Evolutionary conservation across 495 filamentous ascomycete species (phyloP).

Genomic region (Aspergillus campestris): DNA sequence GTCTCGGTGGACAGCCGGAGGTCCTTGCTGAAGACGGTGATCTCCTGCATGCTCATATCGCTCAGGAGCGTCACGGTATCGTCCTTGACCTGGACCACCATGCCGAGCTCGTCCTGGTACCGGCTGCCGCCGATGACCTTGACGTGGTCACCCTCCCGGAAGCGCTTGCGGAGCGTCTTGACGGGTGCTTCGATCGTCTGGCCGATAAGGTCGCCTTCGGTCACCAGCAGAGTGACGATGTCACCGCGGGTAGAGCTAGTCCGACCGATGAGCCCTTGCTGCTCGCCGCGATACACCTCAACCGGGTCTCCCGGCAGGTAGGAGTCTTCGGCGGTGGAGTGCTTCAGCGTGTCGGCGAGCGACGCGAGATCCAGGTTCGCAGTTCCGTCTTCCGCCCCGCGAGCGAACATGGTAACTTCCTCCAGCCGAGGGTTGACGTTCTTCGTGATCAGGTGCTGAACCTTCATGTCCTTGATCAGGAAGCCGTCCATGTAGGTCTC

Average conservation of each 20-base stretch:
- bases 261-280: conserved; percentile 80
- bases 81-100: conserved; percentile 87
- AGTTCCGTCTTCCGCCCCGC: conserved; percentile 78
- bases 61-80: conserved; percentile 87
- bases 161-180: conserved; percentile 87
- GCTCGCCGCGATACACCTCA: conserved; percentile 93
- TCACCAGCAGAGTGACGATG: conserved; percentile 85
- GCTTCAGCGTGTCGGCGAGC: conserved; percentile 77
- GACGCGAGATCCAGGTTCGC: conserved; percentile 89
- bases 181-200: conserved; percentile 87
- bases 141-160: conserved; percentile 92
- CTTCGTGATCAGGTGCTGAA: conserved; percentile 71
- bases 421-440: conserved; percentile 90
- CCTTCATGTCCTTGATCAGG: conserved; percentile 86
- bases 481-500: conserved; percentile 92
- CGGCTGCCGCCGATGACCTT: conserved; percentile 95
- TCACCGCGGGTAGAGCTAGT: conserved; percentile 81
- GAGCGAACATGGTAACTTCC: conserved; percentile 90
- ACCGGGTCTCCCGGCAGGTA: conserved; percentile 90
- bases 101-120: conserved; percentile 87
- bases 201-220: conserved; percentile 70
- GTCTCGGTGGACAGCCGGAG: conserved; percentile 86
- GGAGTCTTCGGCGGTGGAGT: conserved; percentile 61
- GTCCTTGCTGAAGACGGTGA: conserved; percentile 98
- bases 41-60: conserved; percentile 83